phyloP scores from a whole-genome alignment of 2,329 filamentous ascomycete genomes.

The Chaetomium olivaceum region DNA sequence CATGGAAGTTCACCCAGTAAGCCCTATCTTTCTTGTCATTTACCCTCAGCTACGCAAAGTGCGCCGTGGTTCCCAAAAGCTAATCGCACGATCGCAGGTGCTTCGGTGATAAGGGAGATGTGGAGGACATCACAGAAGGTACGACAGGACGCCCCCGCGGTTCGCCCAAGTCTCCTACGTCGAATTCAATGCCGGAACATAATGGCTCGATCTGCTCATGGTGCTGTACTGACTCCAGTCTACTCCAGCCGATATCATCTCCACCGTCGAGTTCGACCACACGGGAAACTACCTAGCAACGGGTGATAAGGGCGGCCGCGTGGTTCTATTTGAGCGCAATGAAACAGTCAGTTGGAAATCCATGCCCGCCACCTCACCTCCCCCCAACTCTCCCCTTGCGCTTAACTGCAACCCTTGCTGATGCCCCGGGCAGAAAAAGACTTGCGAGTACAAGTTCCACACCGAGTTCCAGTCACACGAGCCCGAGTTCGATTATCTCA shows the following conservation, averaged over 20 bases:
- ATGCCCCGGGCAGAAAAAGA: constrained; percentile 78
- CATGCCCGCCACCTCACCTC: not conserved
- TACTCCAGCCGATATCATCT: constrained; percentile 78
- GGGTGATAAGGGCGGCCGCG: constrained; percentile 84
- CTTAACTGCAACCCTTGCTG: constrained; percentile 34
- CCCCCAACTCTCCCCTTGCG: not conserved
- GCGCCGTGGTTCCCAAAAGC: not conserved
- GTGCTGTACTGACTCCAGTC: constrained; percentile 25
- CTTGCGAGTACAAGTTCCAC: constrained; percentile 99
- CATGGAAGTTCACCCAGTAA: constrained; percentile 99
- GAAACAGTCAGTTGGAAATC: constrained; percentile 72
- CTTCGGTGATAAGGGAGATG: constrained; percentile 99
- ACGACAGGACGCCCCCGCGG: constrained; percentile 35
- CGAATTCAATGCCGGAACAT: not conserved
- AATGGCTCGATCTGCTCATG: not conserved
- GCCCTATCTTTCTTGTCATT: constrained; percentile 42
- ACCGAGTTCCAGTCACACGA: constrained; percentile 99
- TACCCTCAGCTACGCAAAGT: constrained; percentile 3
- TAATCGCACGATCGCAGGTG: constrained; percentile 60
- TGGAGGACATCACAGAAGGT: constrained; percentile 98
- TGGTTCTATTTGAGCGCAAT: constrained; percentile 88
- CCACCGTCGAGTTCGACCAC: constrained; percentile 87
- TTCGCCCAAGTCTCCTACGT: not conserved
- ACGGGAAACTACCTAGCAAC: constrained; percentile 87
- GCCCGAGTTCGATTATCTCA: constrained; percentile 98